Percentiles rank a stretch among this genome's conserved stretches.
phyloP scores from a whole-genome alignment of 1,284 basidiomycete species.

The Fomitopsis palustris region DNA sequence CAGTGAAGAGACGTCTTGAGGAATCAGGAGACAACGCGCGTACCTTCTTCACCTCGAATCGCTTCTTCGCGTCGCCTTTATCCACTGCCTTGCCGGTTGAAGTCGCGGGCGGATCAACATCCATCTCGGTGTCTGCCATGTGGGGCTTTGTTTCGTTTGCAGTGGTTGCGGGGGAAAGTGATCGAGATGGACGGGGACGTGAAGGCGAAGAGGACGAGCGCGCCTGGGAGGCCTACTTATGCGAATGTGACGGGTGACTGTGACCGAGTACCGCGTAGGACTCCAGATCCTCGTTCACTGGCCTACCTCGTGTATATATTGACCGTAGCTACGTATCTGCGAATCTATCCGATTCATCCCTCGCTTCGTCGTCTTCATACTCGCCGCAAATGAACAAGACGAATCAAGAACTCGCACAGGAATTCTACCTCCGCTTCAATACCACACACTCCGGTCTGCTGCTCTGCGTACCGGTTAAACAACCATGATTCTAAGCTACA shows the following conservation, averaged over 20 bases:
- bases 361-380: no score
- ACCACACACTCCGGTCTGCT: constrained; percentile 42
- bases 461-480: constrained; percentile 3
- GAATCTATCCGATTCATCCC: no score
- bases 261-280: background rate
- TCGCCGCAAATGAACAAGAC: constrained; percentile 13
- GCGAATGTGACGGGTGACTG: background rate
- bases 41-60: constrained; percentile 97
- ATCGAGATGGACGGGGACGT: background rate
- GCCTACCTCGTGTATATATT: no score
- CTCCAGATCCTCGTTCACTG: no score
- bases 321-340: no score
- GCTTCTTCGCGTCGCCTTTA: constrained; percentile 59
- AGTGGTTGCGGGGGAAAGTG: background rate
- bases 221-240: no score
- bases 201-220: background rate
- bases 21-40: constrained; percentile 13
- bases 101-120: constrained; percentile 61
- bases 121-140: constrained; percentile 57
- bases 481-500: constrained; percentile 7
- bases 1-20: constrained; percentile 1
- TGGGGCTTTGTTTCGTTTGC: constrained; percentile 6
- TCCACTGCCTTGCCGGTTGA: constrained; percentile 43
- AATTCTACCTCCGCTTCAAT: constrained; percentile 45
- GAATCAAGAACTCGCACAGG: constrained; percentile 38